These are phyloP conservation scores for Dactylis glomerata DNA, from an alignment of 176 grass and related monocot species.

Conservation along the genomic window DNA sequence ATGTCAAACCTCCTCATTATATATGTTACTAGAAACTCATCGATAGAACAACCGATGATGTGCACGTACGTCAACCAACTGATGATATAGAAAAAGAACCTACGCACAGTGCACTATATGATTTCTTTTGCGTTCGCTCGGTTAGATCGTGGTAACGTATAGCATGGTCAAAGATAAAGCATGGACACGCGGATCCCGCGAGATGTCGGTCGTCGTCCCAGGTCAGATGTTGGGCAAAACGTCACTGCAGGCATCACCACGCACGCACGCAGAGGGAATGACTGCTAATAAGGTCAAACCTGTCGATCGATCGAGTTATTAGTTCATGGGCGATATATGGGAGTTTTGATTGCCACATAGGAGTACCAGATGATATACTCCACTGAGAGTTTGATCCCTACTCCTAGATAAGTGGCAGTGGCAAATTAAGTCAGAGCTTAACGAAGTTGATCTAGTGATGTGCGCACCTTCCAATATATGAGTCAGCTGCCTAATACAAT, in stretches of 20 bases:
- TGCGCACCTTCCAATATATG: not conserved
- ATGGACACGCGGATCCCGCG: not conserved
- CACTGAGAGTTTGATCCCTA: not conserved
- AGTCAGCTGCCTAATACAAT: not conserved
- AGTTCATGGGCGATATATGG: not conserved
- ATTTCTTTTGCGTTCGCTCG: not conserved
- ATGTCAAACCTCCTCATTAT: too few species aligned
- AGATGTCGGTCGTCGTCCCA: not conserved
- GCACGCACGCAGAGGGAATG: not conserved
- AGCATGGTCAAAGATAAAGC: not conserved
- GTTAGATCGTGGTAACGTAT: not conserved
- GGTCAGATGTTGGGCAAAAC: not conserved
- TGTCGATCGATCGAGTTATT: not conserved
- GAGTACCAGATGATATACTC: not conserved
- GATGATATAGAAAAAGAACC: not conserved
- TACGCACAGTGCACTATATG: not conserved
- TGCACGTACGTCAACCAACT: not conserved
- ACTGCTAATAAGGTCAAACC: too few species aligned
- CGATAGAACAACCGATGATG: not conserved
- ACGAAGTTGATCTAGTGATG: not conserved
- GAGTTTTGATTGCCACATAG: not conserved
- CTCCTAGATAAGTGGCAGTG: too few species aligned
- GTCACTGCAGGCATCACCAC: constrained; percentile 1
- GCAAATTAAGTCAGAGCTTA: not conserved
- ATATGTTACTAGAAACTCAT: not conserved